A percentile compares a stretch with the other conserved stretches of the same genome.
Conservation (phyloP, 805 yeast genomes). For the Lipomyces orientalis region DNA sequence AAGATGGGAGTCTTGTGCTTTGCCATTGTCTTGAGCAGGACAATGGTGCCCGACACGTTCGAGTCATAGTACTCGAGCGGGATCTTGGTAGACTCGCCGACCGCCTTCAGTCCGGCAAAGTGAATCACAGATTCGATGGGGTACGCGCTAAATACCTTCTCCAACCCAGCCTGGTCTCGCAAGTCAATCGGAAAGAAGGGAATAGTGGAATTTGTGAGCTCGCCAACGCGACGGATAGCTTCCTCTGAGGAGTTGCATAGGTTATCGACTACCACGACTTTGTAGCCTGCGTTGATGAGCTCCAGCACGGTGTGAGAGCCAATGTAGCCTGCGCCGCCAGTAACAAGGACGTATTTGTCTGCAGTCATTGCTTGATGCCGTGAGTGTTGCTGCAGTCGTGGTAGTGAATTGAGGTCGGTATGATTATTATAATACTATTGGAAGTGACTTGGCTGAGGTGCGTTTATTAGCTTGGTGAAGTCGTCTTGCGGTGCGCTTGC, state of each 20-base stretch:
- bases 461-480: too few relatives aligned
- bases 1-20: conserved; percentile 55
- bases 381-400: background rate
- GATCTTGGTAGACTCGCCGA: conserved; percentile 72
- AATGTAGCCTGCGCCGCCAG: conserved; percentile 88
- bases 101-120: conserved; percentile 84
- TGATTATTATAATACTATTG: too few relatives aligned
- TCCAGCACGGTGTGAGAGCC: conserved; percentile 81
- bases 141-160: conserved; percentile 55
- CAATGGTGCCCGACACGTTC: conserved; percentile 69
- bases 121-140: conserved; percentile 68
- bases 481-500: background rate
- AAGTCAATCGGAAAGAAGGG: conserved; percentile 66
- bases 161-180: conserved; percentile 56
- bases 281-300: conserved; percentile 63
- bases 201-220: conserved; percentile 52
- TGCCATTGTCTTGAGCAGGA: conserved; percentile 60
- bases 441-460: too few relatives aligned
- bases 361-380: conserved; percentile 13
- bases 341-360: conserved; percentile 60
- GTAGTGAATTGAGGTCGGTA: background rate
- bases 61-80: conserved; percentile 73
- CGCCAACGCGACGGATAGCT: conserved; percentile 66
- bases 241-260: conserved; percentile 69
- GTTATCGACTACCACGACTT: conserved; percentile 77